These are phyloP conservation scores for Scenedesmus sp. DNA, from an alignment of 163 green algal species.

Conservation along the genomic window DNA sequence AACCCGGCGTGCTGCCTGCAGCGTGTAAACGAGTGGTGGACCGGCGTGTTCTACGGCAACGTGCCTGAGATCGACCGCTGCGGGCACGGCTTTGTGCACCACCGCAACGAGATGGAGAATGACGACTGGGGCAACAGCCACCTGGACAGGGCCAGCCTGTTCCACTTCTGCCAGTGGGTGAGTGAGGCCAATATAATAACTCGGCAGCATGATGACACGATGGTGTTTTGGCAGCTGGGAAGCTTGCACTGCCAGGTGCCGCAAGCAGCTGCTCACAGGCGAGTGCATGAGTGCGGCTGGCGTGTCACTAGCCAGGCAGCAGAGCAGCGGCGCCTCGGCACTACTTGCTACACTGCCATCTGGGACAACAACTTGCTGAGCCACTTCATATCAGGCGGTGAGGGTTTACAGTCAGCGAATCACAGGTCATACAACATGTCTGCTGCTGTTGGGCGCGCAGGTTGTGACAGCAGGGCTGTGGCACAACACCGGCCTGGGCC, in stretches of 20 bases:
- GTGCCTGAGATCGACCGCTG: conserved; percentile 9
- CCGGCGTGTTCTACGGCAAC: not conserved
- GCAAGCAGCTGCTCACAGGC: not conserved
- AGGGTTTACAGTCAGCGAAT: no score
- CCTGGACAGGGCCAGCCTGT: not conserved
- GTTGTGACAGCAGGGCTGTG: not conserved
- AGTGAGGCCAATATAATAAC: not conserved
- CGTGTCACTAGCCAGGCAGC: no score
- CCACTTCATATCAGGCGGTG: no score
- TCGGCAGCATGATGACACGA: not conserved
- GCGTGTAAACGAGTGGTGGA: conserved; percentile 14
- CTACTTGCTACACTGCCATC: not conserved
- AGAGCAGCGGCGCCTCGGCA: no score
- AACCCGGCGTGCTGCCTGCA: not conserved
- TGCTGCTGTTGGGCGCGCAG: not conserved
- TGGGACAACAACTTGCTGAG: not conserved
- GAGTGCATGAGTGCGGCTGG: no score
- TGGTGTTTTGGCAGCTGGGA: not conserved
- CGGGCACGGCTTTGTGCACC: conserved; percentile 9
- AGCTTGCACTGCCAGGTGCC: not conserved
- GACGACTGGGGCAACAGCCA: conserved; percentile 19
- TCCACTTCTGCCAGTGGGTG: conserved; percentile 2
- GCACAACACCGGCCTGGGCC: conserved; percentile 1
- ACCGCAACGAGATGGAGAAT: not conserved
- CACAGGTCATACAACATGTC: not conserved